Conservation (phyloP, 75 land plant species). For the Pinus taeda region DNA sequence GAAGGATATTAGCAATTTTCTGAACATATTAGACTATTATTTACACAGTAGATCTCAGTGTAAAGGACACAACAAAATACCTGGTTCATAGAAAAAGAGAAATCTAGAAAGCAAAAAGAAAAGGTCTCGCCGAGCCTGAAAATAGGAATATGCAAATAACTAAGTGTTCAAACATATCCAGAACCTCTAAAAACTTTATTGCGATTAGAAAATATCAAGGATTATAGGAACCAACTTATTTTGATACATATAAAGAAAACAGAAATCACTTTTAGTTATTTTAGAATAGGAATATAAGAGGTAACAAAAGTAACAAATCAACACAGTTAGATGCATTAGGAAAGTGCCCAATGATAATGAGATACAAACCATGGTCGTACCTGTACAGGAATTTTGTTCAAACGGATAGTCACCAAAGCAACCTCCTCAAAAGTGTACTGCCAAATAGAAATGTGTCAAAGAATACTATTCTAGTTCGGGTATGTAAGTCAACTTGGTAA, state of each 20-base stretch:
- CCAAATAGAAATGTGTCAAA: conserved; percentile 12
- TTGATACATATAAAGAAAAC: neutral
- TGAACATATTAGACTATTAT: neutral
- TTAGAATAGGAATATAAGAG: neutral
- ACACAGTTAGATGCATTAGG: neutral
- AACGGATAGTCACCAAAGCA: conserved; percentile 41
- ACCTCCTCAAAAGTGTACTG: conserved; percentile 95
- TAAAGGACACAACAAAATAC: conserved; percentile 20
- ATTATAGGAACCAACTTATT: conserved; percentile 1
- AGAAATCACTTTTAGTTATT: neutral
- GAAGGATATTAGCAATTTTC: conserved; percentile 5
- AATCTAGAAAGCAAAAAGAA: conserved; percentile 85
- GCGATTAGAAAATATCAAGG: neutral
- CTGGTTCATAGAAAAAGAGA: conserved; percentile 77
- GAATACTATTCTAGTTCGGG: neutral
- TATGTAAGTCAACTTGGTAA: neutral
- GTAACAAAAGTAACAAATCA: neutral
- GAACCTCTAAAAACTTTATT: neutral
- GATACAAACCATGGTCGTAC: conserved; percentile 13
- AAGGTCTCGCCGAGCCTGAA: conserved; percentile 75
- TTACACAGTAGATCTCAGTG: too few relatives aligned
- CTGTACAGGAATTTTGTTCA: conserved; percentile 64
- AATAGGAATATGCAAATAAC: conserved; percentile 8
- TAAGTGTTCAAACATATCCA: conserved; percentile 5
- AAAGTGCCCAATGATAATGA: conserved; percentile 4